phyloP scores from a whole-genome alignment of 78 protist species.

The Chrysochromulina parva region DNA sequence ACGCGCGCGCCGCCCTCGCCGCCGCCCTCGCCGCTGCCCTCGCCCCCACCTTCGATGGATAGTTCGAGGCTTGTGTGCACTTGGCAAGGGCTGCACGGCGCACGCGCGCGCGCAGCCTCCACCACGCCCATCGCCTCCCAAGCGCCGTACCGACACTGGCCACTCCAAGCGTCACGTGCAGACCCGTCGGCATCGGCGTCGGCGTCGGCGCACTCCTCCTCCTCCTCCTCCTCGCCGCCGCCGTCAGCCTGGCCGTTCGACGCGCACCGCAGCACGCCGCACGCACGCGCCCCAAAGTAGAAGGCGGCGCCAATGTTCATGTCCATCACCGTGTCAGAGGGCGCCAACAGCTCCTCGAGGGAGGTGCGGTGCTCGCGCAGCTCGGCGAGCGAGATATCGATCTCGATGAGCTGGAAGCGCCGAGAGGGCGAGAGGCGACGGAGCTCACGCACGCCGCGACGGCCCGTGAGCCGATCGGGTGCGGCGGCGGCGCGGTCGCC shows the following conservation, averaged over 20 bases:
- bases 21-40: neutral
- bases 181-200: too few relatives aligned
- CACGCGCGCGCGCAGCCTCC: too few relatives aligned
- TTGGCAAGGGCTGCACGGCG: too few relatives aligned
- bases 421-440: neutral
- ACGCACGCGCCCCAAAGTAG: constrained; percentile 65
- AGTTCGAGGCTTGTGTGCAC: too few relatives aligned
- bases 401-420: neutral
- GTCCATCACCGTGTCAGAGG: constrained; percentile 80
- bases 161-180: too few relatives aligned
- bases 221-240: neutral
- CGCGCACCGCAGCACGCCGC: neutral
- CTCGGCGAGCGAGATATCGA: neutral
- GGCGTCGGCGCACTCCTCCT: too few relatives aligned
- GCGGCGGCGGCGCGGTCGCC: neutral
- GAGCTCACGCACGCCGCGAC: neutral
- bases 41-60: neutral
- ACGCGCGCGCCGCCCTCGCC: neutral
- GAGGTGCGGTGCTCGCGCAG: neutral
- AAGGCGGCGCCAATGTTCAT: constrained; percentile 83
- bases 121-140: too few relatives aligned
- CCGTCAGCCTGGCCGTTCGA: neutral
- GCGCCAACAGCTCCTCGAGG: constrained; percentile 33
- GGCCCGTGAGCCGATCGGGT: constrained; percentile 67
- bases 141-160: too few relatives aligned